Conservation (phyloP, 345 rosid genomes). For the Eucalyptus sideroxylon region DNA sequence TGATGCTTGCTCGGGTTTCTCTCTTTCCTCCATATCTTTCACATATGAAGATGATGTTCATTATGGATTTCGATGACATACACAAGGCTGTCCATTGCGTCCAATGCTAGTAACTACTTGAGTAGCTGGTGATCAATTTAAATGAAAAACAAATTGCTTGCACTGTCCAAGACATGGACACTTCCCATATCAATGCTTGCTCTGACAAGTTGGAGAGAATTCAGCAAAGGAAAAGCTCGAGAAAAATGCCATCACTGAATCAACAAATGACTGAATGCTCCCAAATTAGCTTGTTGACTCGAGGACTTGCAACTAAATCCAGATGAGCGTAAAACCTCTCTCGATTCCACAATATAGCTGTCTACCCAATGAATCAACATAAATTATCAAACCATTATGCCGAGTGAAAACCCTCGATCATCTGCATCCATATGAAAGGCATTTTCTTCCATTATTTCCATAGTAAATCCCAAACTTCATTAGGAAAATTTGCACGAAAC, state of each 20-base stretch:
- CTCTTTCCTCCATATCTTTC: background rate
- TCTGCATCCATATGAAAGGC: background rate
- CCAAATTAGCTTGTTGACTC: background rate
- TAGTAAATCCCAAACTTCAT: background rate
- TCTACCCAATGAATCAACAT: background rate
- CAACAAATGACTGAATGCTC: background rate
- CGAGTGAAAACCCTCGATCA: background rate
- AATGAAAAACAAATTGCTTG: background rate
- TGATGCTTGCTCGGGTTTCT: background rate
- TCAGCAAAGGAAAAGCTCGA: background rate
- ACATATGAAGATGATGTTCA: background rate
- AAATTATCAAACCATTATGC: background rate
- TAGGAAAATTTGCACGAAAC: conserved; percentile 23
- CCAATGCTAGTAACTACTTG: background rate
- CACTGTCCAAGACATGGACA: background rate
- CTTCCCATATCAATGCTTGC: background rate
- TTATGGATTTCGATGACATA: background rate
- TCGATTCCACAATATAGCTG: background rate
- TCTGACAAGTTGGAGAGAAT: background rate
- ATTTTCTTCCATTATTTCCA: background rate
- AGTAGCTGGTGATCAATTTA: background rate
- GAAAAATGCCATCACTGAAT: background rate
- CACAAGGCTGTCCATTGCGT: background rate
- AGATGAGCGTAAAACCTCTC: background rate
- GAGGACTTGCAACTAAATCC: background rate